Evolutionary conservation across 495 filamentous ascomycete species (phyloP).

Genomic region (Pyrenopolyporus hunteri): DNA sequence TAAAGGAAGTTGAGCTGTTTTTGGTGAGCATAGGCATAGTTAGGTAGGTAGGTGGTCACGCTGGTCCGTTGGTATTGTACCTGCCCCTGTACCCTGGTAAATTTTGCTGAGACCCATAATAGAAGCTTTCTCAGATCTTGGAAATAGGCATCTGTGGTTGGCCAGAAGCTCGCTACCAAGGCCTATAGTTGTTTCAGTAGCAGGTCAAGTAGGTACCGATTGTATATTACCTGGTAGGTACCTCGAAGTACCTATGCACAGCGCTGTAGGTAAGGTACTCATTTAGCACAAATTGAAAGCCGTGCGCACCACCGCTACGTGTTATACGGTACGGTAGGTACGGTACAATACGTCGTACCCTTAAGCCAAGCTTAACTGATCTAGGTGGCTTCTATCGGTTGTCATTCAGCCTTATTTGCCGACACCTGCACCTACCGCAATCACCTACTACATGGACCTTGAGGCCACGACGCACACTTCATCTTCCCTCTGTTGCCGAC

Average conservation of each 20-base stretch:
- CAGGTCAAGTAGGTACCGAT: background rate
- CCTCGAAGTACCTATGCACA: background rate
- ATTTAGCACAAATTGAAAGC: too few relatives aligned
- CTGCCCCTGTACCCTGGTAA: too few relatives aligned
- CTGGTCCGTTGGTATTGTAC: too few relatives aligned
- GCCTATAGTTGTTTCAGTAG: background rate
- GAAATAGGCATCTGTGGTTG: constrained; percentile 9
- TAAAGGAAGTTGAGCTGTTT: background rate
- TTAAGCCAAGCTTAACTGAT: background rate
- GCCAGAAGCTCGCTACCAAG: background rate
- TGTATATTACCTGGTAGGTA: too few relatives aligned
- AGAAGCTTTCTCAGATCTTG: constrained; percentile 20
- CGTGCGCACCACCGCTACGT: too few relatives aligned
- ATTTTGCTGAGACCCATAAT: constrained; percentile 17
- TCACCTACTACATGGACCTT: background rate
- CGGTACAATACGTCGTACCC: too few relatives aligned
- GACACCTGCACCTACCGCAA: constrained; percentile 18
- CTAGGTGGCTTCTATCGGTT: background rate
- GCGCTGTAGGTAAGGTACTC: too few relatives aligned
- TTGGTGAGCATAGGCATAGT: background rate
- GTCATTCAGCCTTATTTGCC: constrained; percentile 24
- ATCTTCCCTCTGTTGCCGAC: constrained; percentile 19
- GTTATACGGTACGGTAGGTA: too few relatives aligned
- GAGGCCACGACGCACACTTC: constrained; percentile 31
- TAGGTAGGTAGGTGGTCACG: too few relatives aligned